Evolutionary conservation across 164 flowering plant species (phyloP).

Genomic region (Magnolia changhungtana): DNA sequence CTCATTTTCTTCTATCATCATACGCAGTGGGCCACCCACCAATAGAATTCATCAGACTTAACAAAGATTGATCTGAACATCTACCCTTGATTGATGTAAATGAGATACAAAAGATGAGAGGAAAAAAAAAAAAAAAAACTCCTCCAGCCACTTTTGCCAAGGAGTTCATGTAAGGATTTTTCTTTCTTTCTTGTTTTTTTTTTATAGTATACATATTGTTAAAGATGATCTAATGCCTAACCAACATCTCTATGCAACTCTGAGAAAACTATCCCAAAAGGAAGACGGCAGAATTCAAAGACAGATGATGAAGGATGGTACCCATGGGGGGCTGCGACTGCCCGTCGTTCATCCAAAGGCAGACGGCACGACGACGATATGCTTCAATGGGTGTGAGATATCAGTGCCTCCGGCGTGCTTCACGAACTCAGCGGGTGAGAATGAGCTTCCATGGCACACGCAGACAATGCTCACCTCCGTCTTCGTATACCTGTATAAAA

Average conservation of each 20-base stretch:
- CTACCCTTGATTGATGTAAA: not conserved
- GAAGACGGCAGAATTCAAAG: not conserved
- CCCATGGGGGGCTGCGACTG: not conserved
- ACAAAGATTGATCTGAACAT: not conserved
- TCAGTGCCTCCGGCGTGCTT: constrained; percentile 69
- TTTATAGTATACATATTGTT: not conserved
- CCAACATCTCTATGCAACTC: not conserved
- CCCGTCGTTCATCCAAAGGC: constrained; percentile 15
- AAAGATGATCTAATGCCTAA: not conserved
- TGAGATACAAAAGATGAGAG: not conserved
- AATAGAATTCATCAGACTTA: not conserved
- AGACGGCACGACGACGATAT: constrained; percentile 54
- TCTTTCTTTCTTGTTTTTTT: no score
- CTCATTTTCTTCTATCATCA: not conserved
- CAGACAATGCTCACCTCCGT: constrained; percentile 65
- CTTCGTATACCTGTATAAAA: constrained; percentile 57
- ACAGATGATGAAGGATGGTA: no score
- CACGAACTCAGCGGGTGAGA: constrained; percentile 71
- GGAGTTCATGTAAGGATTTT: not conserved
- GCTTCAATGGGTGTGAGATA: constrained; percentile 48
- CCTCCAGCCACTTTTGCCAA: not conserved
- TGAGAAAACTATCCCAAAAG: not conserved
- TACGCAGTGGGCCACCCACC: not conserved
- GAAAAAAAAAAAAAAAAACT: not conserved
- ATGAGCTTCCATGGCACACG: constrained; percentile 72